Percentiles rank a stretch among this genome's conserved stretches.
Evolutionary conservation across 1,284 basidiomycete genomes (phyloP).

Genomic region (Irpex sp.): DNA sequence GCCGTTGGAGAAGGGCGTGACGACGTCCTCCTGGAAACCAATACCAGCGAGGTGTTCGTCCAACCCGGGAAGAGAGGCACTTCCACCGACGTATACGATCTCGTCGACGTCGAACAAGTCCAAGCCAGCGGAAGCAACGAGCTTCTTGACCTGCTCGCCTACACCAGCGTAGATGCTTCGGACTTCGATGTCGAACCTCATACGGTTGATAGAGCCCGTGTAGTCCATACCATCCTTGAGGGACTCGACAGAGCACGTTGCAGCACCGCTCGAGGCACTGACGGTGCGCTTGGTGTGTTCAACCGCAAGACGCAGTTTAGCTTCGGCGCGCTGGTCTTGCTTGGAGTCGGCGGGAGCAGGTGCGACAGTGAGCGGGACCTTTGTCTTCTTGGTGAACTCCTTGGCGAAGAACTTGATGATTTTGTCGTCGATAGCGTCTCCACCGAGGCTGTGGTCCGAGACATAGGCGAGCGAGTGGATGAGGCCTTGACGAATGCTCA

Average conservation of each 20-base stretch:
- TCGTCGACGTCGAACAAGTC: slow-evolving; percentile 87
- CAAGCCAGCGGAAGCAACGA: slow-evolving; percentile 60
- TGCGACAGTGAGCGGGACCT: slow-evolving; percentile 66
- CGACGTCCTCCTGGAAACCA: slow-evolving; percentile 68
- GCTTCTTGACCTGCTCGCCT: slow-evolving; percentile 54
- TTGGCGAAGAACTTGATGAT: slow-evolving; percentile 92
- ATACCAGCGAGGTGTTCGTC: slow-evolving; percentile 63
- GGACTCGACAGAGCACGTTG: slow-evolving; percentile 90
- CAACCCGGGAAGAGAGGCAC: slow-evolving; percentile 83
- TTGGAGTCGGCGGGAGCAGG: slow-evolving; percentile 44
- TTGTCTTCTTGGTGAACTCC: slow-evolving; percentile 98
- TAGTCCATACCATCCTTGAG: slow-evolving; percentile 95
- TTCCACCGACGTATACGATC: slow-evolving; percentile 89
- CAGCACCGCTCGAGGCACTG: slow-evolving; percentile 83
- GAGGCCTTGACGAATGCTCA: slow-evolving; percentile 68
- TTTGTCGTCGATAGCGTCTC: slow-evolving; percentile 73
- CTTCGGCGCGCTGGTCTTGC: slow-evolving; percentile 83
- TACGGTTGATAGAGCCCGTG: slow-evolving; percentile 88
- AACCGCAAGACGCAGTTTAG: slow-evolving; percentile 89
- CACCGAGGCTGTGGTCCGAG: slow-evolving; percentile 45
- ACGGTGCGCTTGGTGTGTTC: slow-evolving; percentile 96
- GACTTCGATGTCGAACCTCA: slow-evolving; percentile 91
- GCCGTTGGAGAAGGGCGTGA: slow-evolving; percentile 61
- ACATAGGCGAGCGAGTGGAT: slow-evolving; percentile 52
- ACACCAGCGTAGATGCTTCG: slow-evolving; percentile 73